Conservation (phyloP, 306 rosid genomes). For the Albizia julibrissin region DNA sequence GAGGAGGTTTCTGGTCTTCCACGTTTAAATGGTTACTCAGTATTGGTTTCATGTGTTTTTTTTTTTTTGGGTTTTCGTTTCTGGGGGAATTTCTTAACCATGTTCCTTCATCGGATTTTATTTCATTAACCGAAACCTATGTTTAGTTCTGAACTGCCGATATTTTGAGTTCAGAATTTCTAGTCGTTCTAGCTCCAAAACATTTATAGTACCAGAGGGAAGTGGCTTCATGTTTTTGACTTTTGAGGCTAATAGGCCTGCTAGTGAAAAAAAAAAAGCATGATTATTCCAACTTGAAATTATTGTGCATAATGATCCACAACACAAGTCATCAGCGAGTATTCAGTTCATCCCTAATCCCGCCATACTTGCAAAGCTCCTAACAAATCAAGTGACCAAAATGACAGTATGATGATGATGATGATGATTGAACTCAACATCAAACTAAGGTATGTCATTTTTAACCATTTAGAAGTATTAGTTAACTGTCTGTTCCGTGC, state of each 20-base stretch:
- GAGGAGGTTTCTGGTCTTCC: slow-evolving; percentile 32
- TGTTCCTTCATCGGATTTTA: not conserved
- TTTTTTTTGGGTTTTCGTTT: slow-evolving; percentile 36
- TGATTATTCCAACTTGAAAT: not conserved
- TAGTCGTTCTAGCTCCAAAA: not conserved
- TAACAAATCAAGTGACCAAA: not conserved
- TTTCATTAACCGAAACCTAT: slow-evolving; percentile 40
- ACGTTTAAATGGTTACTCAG: slow-evolving; percentile 36
- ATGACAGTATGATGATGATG: too few species aligned
- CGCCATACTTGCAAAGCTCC: not conserved
- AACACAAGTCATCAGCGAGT: not conserved
- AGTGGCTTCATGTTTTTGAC: not conserved
- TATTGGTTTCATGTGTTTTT: slow-evolving; percentile 44
- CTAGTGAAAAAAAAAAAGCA: too few species aligned
- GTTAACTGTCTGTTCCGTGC: too few species aligned
- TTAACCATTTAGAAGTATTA: too few species aligned
- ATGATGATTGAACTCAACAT: too few species aligned
- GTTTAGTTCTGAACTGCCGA: slow-evolving; percentile 36
- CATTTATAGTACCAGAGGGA: not conserved
- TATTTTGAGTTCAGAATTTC: slow-evolving; percentile 24
- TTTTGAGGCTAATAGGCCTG: not conserved
- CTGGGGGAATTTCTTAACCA: slow-evolving; percentile 16
- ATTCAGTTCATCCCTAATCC: too few species aligned
- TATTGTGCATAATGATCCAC: not conserved
- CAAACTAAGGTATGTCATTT: too few species aligned